Percentiles rank a stretch among this genome's conserved stretches.
These are phyloP conservation scores for Fraxinus anomala DNA, from an alignment of 257 asterid genomes.

Conservation along the genomic window DNA sequence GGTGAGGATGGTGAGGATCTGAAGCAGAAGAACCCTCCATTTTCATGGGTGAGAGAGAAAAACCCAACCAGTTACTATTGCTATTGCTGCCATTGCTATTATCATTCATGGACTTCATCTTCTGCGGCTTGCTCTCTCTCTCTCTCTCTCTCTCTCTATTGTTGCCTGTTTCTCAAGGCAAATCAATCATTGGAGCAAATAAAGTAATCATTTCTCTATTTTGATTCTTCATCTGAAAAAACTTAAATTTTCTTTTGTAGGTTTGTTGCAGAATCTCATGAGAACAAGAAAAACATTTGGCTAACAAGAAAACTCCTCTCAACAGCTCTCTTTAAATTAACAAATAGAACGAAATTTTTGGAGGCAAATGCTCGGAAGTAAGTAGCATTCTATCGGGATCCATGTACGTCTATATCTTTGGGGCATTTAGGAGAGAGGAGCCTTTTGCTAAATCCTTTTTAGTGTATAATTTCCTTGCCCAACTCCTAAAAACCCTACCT, in stretches of 20 bases:
- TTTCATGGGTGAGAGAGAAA: constrained; percentile 81
- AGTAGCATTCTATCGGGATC: constrained; percentile 80
- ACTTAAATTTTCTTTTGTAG: not conserved
- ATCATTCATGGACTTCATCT: constrained; percentile 50
- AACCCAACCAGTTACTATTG: constrained; percentile 63
- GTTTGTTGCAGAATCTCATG: not conserved
- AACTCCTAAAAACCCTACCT: not conserved
- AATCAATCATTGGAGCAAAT: constrained; percentile 3
- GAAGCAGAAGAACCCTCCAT: constrained; percentile 41
- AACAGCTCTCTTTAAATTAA: constrained; percentile 45
- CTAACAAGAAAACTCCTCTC: not conserved
- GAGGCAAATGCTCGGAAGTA: constrained; percentile 63
- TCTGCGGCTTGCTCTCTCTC: not conserved
- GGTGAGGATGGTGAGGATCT: not conserved
- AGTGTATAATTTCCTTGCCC: not conserved
- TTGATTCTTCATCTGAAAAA: not conserved
- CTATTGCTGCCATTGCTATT: not conserved
- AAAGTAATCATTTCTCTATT: not conserved
- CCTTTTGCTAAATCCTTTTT: not conserved
- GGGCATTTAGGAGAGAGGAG: not conserved
- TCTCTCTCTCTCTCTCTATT: not conserved
- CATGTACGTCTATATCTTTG: constrained; percentile 41
- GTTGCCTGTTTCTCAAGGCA: not conserved
- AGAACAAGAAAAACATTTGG: not conserved
- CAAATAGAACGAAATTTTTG: constrained; percentile 75